These are phyloP conservation scores for Calonectria leucothoes DNA, from an alignment of 2,329 filamentous ascomycete species.

Conservation along the genomic window DNA sequence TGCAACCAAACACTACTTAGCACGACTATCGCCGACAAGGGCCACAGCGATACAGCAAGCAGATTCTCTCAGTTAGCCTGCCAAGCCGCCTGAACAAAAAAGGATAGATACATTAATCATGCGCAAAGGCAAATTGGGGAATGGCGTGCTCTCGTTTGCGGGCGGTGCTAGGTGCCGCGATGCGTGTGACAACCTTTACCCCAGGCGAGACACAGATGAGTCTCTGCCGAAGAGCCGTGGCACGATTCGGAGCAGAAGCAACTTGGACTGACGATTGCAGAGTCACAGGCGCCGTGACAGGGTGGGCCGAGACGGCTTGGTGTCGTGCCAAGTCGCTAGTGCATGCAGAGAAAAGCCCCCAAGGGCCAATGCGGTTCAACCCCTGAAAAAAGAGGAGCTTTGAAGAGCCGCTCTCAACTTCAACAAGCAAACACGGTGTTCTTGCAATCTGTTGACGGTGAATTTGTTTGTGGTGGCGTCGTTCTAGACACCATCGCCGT, in stretches of 20 bases:
- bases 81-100: neutral
- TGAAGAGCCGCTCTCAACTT: neutral
- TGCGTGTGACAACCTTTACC: neutral
- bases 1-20: neutral
- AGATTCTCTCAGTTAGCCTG: neutral
- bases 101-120: neutral
- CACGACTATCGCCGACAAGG: neutral
- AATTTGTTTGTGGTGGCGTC: neutral
- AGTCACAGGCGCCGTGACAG: neutral
- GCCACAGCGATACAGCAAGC: neutral
- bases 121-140: neutral
- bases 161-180: neutral
- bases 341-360: slow-evolving; percentile 12
- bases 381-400: slow-evolving; percentile 1
- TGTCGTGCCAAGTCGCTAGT: slow-evolving; percentile 10
- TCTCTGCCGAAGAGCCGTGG: neutral
- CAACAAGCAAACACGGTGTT: neutral
- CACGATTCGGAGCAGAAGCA: neutral
- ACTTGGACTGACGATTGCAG: neutral
- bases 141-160: neutral
- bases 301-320: neutral
- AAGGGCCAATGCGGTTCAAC: neutral
- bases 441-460: neutral
- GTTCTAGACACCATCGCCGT: neutral
- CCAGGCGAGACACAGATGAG: neutral